Conservation (phyloP, 1,139 yeast species). For the Lodderomyces jiufengensis region DNA sequence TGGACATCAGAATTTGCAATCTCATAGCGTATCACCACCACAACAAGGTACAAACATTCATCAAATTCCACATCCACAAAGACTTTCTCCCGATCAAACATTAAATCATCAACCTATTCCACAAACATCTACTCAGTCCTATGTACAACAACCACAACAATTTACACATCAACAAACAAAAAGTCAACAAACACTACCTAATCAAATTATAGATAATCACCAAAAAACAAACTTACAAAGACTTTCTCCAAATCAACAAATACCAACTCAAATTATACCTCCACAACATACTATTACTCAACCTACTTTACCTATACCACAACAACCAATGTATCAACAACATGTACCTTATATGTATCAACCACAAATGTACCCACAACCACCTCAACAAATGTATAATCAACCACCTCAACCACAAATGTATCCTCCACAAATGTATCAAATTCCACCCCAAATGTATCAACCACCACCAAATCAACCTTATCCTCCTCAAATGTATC, state of each 20-base stretch:
- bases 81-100: constrained; percentile 1
- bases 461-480: constrained; percentile 9
- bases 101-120: background rate
- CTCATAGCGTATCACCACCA: too few species aligned
- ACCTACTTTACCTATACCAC: constrained; percentile 4
- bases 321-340: constrained; percentile 3
- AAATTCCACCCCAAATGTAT: constrained; percentile 3
- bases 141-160: too few species aligned
- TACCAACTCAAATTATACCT: too few species aligned
- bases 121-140: background rate
- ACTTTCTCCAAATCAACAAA: constrained; percentile 5
- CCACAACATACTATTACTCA: constrained; percentile 10
- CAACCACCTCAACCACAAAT: constrained; percentile 3
- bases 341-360: background rate
- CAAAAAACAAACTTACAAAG: too few species aligned
- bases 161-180: too few species aligned
- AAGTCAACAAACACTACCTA: too few species aligned
- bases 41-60: too few species aligned
- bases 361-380: constrained; percentile 2
- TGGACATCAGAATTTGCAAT: too few species aligned
- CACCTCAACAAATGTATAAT: background rate
- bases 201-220: too few species aligned
- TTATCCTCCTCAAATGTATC: constrained; percentile 1
- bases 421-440: constrained; percentile 2
- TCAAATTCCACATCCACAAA: constrained; percentile 2